These are phyloP conservation scores for Hansenula sp. DNA, from an alignment of 1,139 yeast species.

Conservation along the genomic window DNA sequence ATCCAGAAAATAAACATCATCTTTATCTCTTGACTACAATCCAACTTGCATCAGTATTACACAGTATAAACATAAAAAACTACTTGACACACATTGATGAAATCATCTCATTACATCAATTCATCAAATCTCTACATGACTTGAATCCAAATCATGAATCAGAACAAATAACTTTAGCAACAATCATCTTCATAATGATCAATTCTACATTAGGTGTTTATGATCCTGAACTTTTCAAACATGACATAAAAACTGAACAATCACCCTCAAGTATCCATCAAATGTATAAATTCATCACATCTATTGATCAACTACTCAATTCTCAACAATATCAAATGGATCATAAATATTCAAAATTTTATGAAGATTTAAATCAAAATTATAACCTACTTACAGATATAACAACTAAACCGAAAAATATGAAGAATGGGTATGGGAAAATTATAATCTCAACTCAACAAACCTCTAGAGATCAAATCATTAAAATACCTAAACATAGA, in stretches of 20 bases:
- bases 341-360: slow-evolving; percentile 9
- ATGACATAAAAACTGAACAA: slow-evolving; percentile 1
- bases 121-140: no score
- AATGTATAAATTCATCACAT: slow-evolving; percentile 9
- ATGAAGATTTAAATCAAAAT: slow-evolving; percentile 15
- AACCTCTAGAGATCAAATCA: slow-evolving; percentile 20
- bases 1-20: no score
- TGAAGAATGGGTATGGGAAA: background rate
- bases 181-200: no score
- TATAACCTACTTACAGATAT: slow-evolving; percentile 14
- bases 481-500: slow-evolving; percentile 14
- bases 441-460: slow-evolving; percentile 12
- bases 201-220: slow-evolving; percentile 2
- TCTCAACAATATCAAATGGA: slow-evolving; percentile 8
- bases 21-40: no score
- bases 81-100: background rate
- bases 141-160: no score
- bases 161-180: no score
- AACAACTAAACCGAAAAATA: background rate
- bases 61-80: background rate
- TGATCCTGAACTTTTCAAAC: background rate
- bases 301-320: slow-evolving; percentile 11
- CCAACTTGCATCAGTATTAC: no score
- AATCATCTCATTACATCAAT: background rate
- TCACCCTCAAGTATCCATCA: slow-evolving; percentile 3